Conservation (phyloP, 169 alveolate genomes). For the Babesia bigemina region DNA sequence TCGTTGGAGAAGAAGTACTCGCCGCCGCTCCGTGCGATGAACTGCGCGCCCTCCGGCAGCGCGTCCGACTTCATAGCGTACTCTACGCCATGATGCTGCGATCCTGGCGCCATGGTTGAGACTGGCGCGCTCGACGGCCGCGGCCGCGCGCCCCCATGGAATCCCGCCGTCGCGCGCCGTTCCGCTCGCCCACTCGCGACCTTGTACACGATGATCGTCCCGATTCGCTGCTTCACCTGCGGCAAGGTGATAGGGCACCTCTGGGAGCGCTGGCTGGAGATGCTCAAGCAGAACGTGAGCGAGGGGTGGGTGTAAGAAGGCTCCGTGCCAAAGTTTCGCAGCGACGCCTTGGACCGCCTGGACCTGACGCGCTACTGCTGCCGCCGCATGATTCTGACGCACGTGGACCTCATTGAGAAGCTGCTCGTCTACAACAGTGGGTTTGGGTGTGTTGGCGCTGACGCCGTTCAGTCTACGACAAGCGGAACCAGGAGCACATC, state of each 20-base stretch:
- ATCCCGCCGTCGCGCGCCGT: neutral
- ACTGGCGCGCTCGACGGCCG: neutral
- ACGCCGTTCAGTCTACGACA: slow-evolving; percentile 59
- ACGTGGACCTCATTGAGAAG: slow-evolving; percentile 97
- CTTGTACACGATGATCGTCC: slow-evolving; percentile 92
- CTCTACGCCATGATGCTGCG: slow-evolving; percentile 13
- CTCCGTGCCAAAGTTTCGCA: neutral
- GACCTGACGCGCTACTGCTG: slow-evolving; percentile 90
- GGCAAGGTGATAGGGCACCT: slow-evolving; percentile 98
- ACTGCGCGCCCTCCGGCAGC: slow-evolving; percentile 28
- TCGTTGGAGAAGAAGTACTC: slow-evolving; percentile 34
- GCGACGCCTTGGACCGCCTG: slow-evolving; percentile 93
- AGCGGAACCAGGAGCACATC: slow-evolving; percentile 60
- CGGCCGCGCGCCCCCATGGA: slow-evolving; percentile 51
- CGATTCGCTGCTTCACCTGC: slow-evolving; percentile 99
- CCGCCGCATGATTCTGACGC: slow-evolving; percentile 96
- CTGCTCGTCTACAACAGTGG: slow-evolving; percentile 93
- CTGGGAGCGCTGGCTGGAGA: slow-evolving; percentile 94
- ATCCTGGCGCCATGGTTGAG: slow-evolving; percentile 21
- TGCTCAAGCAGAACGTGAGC: slow-evolving; percentile 86
- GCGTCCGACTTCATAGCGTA: slow-evolving; percentile 9
- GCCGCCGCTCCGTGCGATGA: slow-evolving; percentile 10
- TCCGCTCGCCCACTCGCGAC: neutral
- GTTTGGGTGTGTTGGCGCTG: slow-evolving; percentile 7
- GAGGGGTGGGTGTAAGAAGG: slow-evolving; percentile 80